Evolutionary conservation across 2,329 filamentous ascomycete genomes (phyloP).

Genomic region (Aspergillus sergii): DNA sequence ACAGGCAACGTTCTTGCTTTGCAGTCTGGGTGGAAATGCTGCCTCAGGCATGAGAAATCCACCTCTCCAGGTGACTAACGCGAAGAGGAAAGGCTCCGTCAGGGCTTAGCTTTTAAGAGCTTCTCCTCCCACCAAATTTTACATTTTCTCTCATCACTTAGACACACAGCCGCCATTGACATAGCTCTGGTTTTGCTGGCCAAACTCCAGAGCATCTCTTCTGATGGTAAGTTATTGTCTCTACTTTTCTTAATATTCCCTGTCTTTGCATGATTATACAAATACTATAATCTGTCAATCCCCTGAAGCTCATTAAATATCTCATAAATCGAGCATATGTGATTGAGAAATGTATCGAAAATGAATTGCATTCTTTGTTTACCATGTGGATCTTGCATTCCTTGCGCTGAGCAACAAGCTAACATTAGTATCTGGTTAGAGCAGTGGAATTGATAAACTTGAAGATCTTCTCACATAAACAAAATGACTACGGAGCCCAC

Average conservation of each 20-base stretch:
- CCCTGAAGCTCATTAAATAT: slow-evolving; percentile 61
- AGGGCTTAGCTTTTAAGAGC: slow-evolving; percentile 6
- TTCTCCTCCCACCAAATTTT: slow-evolving; percentile 18
- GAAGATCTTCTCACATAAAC: neutral
- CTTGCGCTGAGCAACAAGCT: slow-evolving; percentile 22
- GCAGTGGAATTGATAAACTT: neutral
- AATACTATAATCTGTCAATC: slow-evolving; percentile 78
- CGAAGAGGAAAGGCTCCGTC: slow-evolving; percentile 12
- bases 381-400: slow-evolving; percentile 8
- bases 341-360: slow-evolving; percentile 49
- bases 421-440: slow-evolving; percentile 17
- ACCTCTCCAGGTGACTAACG: neutral
- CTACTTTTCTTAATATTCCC: neutral
- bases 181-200: slow-evolving; percentile 32
- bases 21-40: neutral
- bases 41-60: neutral
- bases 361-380: slow-evolving; percentile 30
- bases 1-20: neutral
- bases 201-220: slow-evolving; percentile 23
- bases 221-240: slow-evolving; percentile 33
- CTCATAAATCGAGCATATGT: slow-evolving; percentile 42
- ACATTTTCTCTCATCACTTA: slow-evolving; percentile 11
- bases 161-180: slow-evolving; percentile 14
- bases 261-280: slow-evolving; percentile 65
- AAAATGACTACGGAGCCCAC: slow-evolving; percentile 39